These are phyloP conservation scores for Capsicum chinense DNA, from an alignment of 257 asterid genomes.

Conservation along the genomic window DNA sequence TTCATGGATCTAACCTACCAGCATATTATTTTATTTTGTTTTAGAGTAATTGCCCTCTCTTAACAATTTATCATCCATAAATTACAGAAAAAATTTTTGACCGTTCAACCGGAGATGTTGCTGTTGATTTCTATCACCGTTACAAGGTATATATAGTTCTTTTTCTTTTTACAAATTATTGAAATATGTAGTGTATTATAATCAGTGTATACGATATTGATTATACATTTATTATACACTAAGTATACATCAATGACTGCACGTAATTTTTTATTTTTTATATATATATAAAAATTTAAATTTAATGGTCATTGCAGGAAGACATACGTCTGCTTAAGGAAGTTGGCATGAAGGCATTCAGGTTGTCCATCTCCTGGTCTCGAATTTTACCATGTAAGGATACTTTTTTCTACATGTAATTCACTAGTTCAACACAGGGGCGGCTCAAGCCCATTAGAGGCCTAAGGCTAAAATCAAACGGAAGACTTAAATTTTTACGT, in stretches of 20 bases:
- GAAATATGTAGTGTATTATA: background rate
- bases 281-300: background rate
- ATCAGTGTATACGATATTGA: background rate
- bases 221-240: too few relatives aligned
- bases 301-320: slow-evolving; percentile 18
- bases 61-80: background rate
- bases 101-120: slow-evolving; percentile 47
- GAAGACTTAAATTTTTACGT: too few relatives aligned
- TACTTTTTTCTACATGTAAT: background rate
- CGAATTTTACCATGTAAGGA: slow-evolving; percentile 44
- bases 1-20: too few relatives aligned
- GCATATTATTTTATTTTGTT: background rate
- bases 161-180: background rate
- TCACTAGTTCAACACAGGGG: too few relatives aligned
- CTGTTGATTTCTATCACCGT: slow-evolving; percentile 45
- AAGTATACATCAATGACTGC: background rate
- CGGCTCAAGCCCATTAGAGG: too few relatives aligned
- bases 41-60: background rate
- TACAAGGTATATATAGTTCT: slow-evolving; percentile 36
- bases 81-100: slow-evolving; percentile 40
- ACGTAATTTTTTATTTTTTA: too few relatives aligned
- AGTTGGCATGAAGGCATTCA: slow-evolving; percentile 32
- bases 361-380: slow-evolving; percentile 48
- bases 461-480: too few relatives aligned
- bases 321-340: slow-evolving; percentile 32